Base-by-base conservation (phyloP, 768 basidiomycete species). In the Piloderma croceum region DNA sequence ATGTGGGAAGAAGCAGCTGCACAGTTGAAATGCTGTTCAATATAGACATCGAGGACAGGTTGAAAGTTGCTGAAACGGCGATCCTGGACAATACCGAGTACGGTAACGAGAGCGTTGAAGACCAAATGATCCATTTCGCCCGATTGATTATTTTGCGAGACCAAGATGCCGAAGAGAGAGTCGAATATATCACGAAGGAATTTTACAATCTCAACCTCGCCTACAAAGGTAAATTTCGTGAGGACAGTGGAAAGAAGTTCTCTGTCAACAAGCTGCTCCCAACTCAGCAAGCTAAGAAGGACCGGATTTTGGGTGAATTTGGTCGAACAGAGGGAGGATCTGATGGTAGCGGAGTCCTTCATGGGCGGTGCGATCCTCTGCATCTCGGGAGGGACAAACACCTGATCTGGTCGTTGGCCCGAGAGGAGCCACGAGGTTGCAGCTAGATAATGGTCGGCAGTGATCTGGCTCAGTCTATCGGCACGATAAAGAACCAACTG, bases 51-150 rank as follows among this genome's bases (percentile, higher is more conserved):
- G 44, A 98, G 69, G 4, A 94, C 91, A 2, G 90, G 83, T 50
- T 88, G 83, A 70, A 97, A 97, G 60, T 94, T 91, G 61, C 82
- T 86, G 72, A 97, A 97, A 20, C 94, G 78, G 22, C 94, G 77
- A 60, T 97, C 94, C 52, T 90, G 86, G 10, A 92, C 82, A 45
- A 97, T 92, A 4, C 88, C 85, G 9, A 98, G 81, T 10, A 97
- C 84, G 4, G 82, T 89, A 39, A 97, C 85, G 11, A 98, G 76
- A 1, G 88, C 86, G 50, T 88, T 84, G 69, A 97, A 96, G 7
- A 93, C 88, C 27, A 88, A 69, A 42, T 79, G 71, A 50, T 96
- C 90, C 63, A 94, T 76, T 50, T 90, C 83, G 17, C 83, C 81
- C 5, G 74, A 59, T 43, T 79, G 79, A 49, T 93, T 92, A 47